Base-by-base conservation (phyloP, 2,329 filamentous ascomycete genomes). In the Penicillium sp. region DNA sequence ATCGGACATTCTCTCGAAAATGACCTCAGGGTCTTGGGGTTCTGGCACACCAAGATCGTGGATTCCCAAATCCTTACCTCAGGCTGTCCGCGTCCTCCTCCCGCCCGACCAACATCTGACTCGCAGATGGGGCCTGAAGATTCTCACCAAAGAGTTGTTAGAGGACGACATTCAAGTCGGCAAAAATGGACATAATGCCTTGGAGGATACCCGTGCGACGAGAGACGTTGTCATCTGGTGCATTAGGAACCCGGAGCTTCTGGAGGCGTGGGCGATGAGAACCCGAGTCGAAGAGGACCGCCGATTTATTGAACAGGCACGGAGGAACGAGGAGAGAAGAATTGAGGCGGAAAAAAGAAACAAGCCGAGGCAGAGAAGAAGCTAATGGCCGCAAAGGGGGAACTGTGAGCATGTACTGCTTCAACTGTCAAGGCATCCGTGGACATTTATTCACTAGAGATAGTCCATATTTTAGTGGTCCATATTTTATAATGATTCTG, bases 161-260 rank as follows among this genome's bases (percentile, higher is more conserved):
- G 54, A 57, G 2, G 51, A 69, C 9, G 47, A 24, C 22, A 70
- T 77, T 13, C 71, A 67, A 22, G 53, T 43, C 18, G 53, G 59
- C 2, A 55, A 49, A 8, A 56, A 54, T 1, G 72, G 75, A 1
- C 76, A 78, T 40, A 69, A 75, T 57, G 70, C 70, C 38, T 52
- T 79, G 4, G 74, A 78, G 54, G 74, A 78, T 60, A 71, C 75
- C 0, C 66, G 75, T 27, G 76, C 77, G 0, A 65, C 71, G 0
- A 68, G 77, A 6, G 75, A 79, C 55, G 54, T 79, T 38, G 65
- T 71, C 4, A 57, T 79, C 2, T 76, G 68, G 65, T 72, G 68
- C 45, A 54, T 74, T n/a, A 63, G 62, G 46, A 65, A 75, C n/a
- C 60, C 60, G 2, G 59, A 66, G 1, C 50, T 49, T 10, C 59